A percentile compares a stretch with the other conserved stretches of the same genome.
Conservation (phyloP, 164 flowering plant genomes). For the Aristolochia contorta region DNA sequence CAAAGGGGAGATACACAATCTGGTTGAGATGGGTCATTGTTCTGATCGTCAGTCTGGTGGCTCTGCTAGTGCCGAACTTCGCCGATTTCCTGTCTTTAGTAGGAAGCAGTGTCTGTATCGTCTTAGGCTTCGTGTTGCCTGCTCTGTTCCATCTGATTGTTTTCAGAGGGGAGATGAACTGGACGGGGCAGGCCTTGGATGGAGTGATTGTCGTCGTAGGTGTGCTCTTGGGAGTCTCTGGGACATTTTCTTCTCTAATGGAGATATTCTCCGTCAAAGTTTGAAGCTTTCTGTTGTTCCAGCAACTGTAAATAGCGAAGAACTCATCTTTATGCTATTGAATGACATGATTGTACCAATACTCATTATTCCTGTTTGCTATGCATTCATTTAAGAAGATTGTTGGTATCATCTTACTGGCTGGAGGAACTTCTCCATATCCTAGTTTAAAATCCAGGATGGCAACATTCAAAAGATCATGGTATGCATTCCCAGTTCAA, state of each 20-base stretch:
- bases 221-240: constrained; percentile 37
- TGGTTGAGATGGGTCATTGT: constrained; percentile 75
- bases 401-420: neutral
- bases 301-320: no score
- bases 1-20: constrained; percentile 38
- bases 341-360: neutral
- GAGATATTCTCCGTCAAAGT: constrained; percentile 30
- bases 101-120: constrained; percentile 61
- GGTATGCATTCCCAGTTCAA: no score
- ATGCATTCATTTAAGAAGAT: neutral
- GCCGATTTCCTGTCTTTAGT: constrained; percentile 85
- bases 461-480: no score
- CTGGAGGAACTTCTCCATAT: neutral
- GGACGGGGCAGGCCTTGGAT: constrained; percentile 25
- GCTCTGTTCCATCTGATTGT: constrained; percentile 62
- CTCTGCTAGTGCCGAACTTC: constrained; percentile 73
- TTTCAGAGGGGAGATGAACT: constrained; percentile 45
- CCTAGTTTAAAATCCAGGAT: no score
- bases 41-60: constrained; percentile 56
- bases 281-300: neutral
- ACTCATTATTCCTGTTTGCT: no score
- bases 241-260: constrained; percentile 47
- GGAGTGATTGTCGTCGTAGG: constrained; percentile 37
- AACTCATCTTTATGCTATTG: no score
- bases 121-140: constrained; percentile 76